phyloP scores from a whole-genome alignment of 768 basidiomycete genomes.

The Clitopilus hobsonii region DNA sequence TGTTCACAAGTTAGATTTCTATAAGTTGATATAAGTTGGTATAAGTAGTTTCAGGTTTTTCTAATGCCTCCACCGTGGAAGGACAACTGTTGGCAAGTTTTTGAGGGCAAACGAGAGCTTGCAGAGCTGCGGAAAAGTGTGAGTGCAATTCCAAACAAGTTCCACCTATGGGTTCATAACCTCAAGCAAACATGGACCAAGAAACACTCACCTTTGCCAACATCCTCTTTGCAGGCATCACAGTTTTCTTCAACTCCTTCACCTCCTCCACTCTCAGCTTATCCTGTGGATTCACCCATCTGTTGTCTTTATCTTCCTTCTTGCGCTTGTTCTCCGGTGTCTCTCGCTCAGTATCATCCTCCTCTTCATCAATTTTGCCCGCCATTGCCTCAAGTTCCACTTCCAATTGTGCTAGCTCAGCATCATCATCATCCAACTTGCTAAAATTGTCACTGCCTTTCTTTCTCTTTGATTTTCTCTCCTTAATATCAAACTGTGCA shows the following conservation, averaged over 20 bases:
- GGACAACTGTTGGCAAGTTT: conserved; percentile 12
- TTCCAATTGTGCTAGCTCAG: conserved; percentile 7
- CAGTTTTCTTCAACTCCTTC: neutral
- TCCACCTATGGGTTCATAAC: too few species aligned
- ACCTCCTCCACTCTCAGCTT: conserved; percentile 7
- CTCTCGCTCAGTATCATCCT: neutral
- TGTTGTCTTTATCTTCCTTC: neutral
- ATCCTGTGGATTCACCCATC: neutral
- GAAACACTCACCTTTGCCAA: conserved; percentile 18
- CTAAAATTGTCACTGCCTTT: conserved; percentile 6
- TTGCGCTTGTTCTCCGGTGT: neutral
- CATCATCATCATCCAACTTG: conserved; percentile 10
- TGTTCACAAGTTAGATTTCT: too few species aligned
- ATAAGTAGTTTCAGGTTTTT: too few species aligned
- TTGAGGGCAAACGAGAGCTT: conserved; percentile 10
- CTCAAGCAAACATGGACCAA: too few species aligned
- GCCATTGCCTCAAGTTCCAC: neutral
- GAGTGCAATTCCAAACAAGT: neutral
- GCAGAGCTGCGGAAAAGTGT: conserved; percentile 10
- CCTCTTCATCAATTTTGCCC: neutral
- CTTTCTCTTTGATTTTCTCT: neutral
- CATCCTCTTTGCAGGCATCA: conserved; percentile 13
- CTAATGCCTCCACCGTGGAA: conserved; percentile 28
- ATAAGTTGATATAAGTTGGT: too few species aligned
- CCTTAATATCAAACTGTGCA: conserved; percentile 25